Conservation (phyloP, 305 asterid species). For the Fraxinus xanthoxyloides region DNA sequence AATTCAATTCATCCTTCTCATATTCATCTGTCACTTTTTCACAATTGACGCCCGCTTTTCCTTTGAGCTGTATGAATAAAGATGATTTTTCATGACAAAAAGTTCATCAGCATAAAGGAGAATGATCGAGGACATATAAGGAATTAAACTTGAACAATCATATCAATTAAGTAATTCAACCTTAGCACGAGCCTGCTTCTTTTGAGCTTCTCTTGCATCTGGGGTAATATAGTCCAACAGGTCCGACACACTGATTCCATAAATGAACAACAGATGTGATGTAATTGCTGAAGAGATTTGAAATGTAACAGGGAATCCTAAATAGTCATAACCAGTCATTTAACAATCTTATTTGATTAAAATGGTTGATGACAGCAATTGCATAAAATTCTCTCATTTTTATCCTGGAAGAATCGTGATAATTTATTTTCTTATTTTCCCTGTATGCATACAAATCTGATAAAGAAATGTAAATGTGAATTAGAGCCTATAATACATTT, state of each 20-base stretch:
- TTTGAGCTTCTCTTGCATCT: constrained; percentile 87
- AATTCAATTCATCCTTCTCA: constrained; percentile 45
- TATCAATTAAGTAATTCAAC: constrained; percentile 28
- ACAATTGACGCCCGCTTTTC: constrained; percentile 57
- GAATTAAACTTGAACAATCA: not conserved
- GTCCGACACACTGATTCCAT: constrained; percentile 69
- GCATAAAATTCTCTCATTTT: not conserved
- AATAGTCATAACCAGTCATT: not conserved
- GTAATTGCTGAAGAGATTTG: constrained; percentile 17
- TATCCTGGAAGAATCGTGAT: not conserved
- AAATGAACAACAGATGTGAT: constrained; percentile 17
- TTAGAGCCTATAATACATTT: not conserved
- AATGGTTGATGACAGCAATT: not conserved
- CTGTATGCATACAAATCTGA: not conserved
- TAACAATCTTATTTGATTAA: not conserved
- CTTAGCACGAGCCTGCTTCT: constrained; percentile 89
- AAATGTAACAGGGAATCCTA: not conserved
- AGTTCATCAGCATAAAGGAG: not conserved
- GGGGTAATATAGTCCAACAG: constrained; percentile 87
- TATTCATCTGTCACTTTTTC: constrained; percentile 51
- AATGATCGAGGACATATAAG: not conserved
- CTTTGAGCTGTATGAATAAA: constrained; percentile 56
- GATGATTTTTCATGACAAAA: constrained; percentile 27
- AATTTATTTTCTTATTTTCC: not conserved
- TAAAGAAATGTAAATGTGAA: not conserved